Base-by-base conservation (phyloP, 108 stramenopile genomes). In the Nitzschia putrida region DNA sequence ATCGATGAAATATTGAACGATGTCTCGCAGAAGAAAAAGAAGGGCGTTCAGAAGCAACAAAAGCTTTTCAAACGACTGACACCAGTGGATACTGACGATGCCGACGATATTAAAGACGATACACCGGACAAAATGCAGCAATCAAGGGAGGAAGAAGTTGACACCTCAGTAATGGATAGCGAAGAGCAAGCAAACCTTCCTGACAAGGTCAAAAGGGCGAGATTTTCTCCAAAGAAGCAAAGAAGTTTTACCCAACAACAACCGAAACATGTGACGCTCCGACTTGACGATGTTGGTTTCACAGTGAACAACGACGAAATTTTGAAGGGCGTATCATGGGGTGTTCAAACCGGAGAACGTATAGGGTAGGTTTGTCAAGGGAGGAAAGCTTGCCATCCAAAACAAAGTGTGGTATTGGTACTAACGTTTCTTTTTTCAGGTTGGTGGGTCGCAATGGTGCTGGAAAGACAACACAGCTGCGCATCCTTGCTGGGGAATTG, bases 301-400 rank as follows among this genome's bases (percentile, higher is more conserved):
- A 92, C 91, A n/a, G 97, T 97, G 69, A 83, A 94, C 45, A 93
- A 97, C 72, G 92, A 93, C 63, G 89, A 94, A 59, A 94, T 98
- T 2, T 74, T 98, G 52, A 93, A 91, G 68, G 95, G 94, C 37
- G 96, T 92, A 23, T 88, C 94, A 7, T 98, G 96, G 96, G 93
- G 90, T 42, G 96, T 98, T 24, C 89, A 94, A 70, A 94, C 96
- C 8, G 98, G 98, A 14, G 98, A 98, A 54, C 67, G 98, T 21
- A 90, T 98, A 34, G 98, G 98, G 61, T 63, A 23, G 44, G 61
- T 63, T 1, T 20, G 9, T 55, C n/a, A 8, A 73, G 53, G 39
- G 20, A 6, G 13, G 24, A 38, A 38, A 2, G 12, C 3, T 57
- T 16, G 16, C 2, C 1, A 57, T 57, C n/a, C n/a, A n/a, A n/a